Evolutionary conservation across 495 filamentous ascomycete species (phyloP).

Genomic region (Cercophora scortea): DNA sequence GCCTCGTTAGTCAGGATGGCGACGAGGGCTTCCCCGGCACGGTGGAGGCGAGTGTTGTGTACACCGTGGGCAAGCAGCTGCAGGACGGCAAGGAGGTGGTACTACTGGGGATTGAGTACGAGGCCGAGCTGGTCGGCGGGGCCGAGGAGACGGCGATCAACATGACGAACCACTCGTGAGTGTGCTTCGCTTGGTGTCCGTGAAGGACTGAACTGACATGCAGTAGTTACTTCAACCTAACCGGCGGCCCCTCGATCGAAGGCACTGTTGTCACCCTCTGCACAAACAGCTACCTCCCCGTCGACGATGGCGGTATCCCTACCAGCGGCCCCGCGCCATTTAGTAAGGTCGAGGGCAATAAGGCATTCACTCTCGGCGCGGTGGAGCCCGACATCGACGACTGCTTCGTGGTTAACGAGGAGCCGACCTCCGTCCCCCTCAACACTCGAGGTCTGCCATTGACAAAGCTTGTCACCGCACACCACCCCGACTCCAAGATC

Average conservation of each 20-base stretch:
- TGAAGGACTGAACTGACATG: too few species aligned
- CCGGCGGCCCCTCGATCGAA: slow-evolving; percentile 56
- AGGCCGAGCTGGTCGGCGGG: slow-evolving; percentile 70
- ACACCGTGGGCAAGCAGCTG: slow-evolving; percentile 61
- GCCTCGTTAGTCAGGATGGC: slow-evolving; percentile 60
- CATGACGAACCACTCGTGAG: slow-evolving; percentile 90
- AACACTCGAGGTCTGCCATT: slow-evolving; percentile 68
- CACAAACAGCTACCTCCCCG: slow-evolving; percentile 65
- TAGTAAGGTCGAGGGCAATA: slow-evolving; percentile 52
- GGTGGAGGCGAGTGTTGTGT: slow-evolving; percentile 70
- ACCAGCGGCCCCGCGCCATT: slow-evolving; percentile 47
- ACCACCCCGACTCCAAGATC: slow-evolving; percentile 61
- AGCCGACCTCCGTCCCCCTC: slow-evolving; percentile 52
- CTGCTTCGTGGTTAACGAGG: slow-evolving; percentile 72
- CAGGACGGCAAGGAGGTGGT: slow-evolving; percentile 51
- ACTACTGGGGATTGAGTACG: slow-evolving; percentile 77
- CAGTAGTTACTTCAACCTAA: slow-evolving; percentile 84
- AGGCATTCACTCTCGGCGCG: slow-evolving; percentile 60
- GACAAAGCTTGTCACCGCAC: slow-evolving; percentile 55
- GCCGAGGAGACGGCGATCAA: slow-evolving; percentile 82
- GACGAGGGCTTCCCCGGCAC: slow-evolving; percentile 86
- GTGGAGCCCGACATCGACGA: slow-evolving; percentile 73
- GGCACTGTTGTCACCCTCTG: slow-evolving; percentile 66
- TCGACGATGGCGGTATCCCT: slow-evolving; percentile 65
- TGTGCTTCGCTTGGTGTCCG: not conserved